Conservation (phyloP, 148 eudicot species). For the Vaccinium vitisidaea region DNA sequence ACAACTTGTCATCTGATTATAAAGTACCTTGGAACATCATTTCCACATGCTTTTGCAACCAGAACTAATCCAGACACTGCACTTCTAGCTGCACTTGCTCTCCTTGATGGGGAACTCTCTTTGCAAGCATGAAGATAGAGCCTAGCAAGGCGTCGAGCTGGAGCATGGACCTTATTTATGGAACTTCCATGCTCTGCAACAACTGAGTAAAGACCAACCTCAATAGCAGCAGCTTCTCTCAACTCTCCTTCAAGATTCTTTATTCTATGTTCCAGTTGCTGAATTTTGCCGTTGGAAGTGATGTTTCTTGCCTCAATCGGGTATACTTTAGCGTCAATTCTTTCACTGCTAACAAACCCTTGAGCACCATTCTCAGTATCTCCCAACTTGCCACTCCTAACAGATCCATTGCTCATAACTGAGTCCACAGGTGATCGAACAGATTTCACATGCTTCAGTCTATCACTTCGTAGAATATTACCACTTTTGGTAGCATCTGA, state of each 20-base stretch:
- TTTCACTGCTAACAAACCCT: slow-evolving; percentile 23
- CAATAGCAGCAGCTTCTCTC: slow-evolving; percentile 87
- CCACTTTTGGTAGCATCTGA: slow-evolving; percentile 20
- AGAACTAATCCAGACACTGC: slow-evolving; percentile 75
- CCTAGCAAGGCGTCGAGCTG: slow-evolving; percentile 95
- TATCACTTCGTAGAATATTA: slow-evolving; percentile 17
- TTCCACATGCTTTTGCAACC: slow-evolving; percentile 97
- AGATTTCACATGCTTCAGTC: slow-evolving; percentile 56
- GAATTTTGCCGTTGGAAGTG: slow-evolving; percentile 41
- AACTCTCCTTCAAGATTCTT: slow-evolving; percentile 73
- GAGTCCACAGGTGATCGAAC: slow-evolving; percentile 60
- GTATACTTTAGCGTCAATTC: slow-evolving; percentile 37
- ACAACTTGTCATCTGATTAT: background rate
- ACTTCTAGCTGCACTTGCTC: slow-evolving; percentile 72
- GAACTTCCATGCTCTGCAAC: slow-evolving; percentile 98
- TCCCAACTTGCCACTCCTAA: slow-evolving; percentile 23
- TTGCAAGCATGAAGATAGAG: slow-evolving; percentile 70
- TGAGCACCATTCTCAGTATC: slow-evolving; percentile 19
- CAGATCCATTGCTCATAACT: slow-evolving; percentile 45
- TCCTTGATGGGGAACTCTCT: slow-evolving; percentile 45
- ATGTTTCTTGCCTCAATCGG: slow-evolving; percentile 37
- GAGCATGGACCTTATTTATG: slow-evolving; percentile 83
- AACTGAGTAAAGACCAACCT: slow-evolving; percentile 76
- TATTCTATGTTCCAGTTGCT: slow-evolving; percentile 61
- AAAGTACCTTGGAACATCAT: slow-evolving; percentile 86